Base-by-base conservation (phyloP, 1,284 basidiomycete species). In the Tetrapyrgos nigripes region DNA sequence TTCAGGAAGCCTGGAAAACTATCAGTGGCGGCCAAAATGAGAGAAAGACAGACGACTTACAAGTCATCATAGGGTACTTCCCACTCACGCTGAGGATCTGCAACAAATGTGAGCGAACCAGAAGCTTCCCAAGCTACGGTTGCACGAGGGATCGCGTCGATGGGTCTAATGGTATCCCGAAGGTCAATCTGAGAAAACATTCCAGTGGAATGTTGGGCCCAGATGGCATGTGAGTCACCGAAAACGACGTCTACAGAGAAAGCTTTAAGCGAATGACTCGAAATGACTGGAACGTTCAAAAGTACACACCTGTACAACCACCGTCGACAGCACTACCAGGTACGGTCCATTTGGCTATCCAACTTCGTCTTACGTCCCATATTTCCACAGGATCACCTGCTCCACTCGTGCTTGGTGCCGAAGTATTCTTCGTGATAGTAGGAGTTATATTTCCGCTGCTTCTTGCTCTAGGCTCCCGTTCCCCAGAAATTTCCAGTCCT, bases 61-160 rank as follows among this genome's bases (percentile, higher is more conserved):
- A 91, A 69, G 68, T 96, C 94, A 65, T 96, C 94, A 64, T 92
- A 96, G 0, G 94, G 94, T 0, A 91, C 73, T 66, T 94, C 93
- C 76, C 87, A 91, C 29, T 70, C 70, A 21, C 72, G 70, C 54
- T 80, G 81, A 19, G 76, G 75, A 60, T 92, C 91, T 1, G 85
- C 70, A 4, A 89, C 87, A 64, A 94, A 93, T 1, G 86, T 81
- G 31, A 95, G 70, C 4, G 89, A 83, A 0, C 92, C 92, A 43
- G 81, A 77, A 0, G 82, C 80, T 53, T 87, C 86, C 92, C 93
- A 96, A 0, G 87, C 80, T 9, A 86, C 68, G 0, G 90, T 81
- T 3, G 84, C 82, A 9, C 91, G 82, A 5, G 91, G 85, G 19
- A 96, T 78, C 1, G 83, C 77, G 62, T 94, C 91, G 3, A 95